phyloP scores from a whole-genome alignment of 108 stramenopile species.

The Pseudonitzschia multiseries region DNA sequence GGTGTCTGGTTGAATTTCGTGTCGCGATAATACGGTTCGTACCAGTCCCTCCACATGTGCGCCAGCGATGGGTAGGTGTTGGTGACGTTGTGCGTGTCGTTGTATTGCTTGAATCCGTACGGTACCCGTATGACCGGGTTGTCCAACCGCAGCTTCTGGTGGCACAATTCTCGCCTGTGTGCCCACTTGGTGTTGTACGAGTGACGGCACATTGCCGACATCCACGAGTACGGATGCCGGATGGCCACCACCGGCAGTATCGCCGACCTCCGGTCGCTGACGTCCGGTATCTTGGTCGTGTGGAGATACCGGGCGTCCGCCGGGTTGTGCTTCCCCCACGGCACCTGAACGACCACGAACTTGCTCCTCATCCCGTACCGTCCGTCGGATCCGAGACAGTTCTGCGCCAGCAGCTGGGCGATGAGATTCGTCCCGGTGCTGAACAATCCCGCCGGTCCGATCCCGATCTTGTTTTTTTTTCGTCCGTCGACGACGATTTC shows the following conservation, averaged over 20 bases:
- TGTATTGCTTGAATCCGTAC: constrained; percentile 7
- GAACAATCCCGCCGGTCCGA: constrained; percentile 69
- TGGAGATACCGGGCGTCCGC: constrained; percentile 45
- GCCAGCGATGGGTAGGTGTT: constrained; percentile 44
- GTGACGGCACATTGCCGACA: constrained; percentile 71
- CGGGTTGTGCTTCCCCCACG: constrained; percentile 84
- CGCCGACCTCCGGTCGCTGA: constrained; percentile 33
- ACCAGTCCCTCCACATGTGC: constrained; percentile 69
- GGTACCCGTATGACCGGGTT: not conserved
- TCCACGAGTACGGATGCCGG: constrained; percentile 78
- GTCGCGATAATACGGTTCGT: constrained; percentile 49
- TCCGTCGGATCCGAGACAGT: constrained; percentile 50
- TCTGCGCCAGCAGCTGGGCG: constrained; percentile 51
- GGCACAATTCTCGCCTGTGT: constrained; percentile 18
- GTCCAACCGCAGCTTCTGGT: constrained; percentile 8
- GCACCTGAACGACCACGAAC: constrained; percentile 2
- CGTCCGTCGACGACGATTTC: too few relatives aligned
- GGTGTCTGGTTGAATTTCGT: constrained; percentile 37
- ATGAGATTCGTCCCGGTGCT: constrained; percentile 89
- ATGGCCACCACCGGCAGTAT: constrained; percentile 70
- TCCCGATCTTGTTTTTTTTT: not conserved
- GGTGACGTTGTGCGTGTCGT: not conserved
- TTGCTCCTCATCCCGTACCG: not conserved
- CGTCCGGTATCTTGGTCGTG: constrained; percentile 15
- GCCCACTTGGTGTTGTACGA: constrained; percentile 33